Evolutionary conservation across 2,329 filamentous ascomycete species (phyloP), one percentile per base, ranked within the genome.

Genomic region (Chaetomiaceae sp.): DNA sequence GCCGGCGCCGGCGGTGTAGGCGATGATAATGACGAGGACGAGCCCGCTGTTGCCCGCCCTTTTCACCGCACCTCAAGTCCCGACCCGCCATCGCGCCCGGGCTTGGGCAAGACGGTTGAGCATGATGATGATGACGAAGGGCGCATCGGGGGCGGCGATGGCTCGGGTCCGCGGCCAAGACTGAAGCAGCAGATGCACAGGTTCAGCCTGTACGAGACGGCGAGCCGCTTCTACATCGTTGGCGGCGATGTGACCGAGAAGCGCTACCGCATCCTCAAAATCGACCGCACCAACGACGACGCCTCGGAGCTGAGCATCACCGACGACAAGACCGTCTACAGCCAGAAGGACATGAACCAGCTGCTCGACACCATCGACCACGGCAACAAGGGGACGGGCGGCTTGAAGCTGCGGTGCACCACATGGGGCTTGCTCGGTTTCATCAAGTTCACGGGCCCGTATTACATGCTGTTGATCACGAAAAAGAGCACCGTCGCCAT

Each of bases 171-270:
- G n/a, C 58, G 58, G 34, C 56, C 62, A n/a, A 70, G 73, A 20
- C 61, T 74, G 16, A 68, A 76, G 40, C 78, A 79, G 69, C 81
- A 80, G 67, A 96, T 99, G 90, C 90, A 96, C 75, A 95, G 94
- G 65, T 97, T 96, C 70, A 94, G 89, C n/a, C 74, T 99, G 20
- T 97, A 99, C 70, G 94, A 99, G 73, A 99, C 94, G 3, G 88
- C 89, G 11, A 90, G 86, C 51, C 82, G 90, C 48, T 99, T 94
- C 70, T 99, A 96, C 69, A 86, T 99, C 59, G 90, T 97, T 16
- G 94, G 94, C 13, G 87, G 89, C 47, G 94, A 99, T 67, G 83
- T 96, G 51, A 85, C 90, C 61, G 94, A 97, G 69, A 86, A 82
- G 64, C 84, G 87, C 23, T 97, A 94, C 69, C 85, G 91, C 47